Conservation (phyloP, 139 green algal species). For the Asterochloris erici region DNA sequence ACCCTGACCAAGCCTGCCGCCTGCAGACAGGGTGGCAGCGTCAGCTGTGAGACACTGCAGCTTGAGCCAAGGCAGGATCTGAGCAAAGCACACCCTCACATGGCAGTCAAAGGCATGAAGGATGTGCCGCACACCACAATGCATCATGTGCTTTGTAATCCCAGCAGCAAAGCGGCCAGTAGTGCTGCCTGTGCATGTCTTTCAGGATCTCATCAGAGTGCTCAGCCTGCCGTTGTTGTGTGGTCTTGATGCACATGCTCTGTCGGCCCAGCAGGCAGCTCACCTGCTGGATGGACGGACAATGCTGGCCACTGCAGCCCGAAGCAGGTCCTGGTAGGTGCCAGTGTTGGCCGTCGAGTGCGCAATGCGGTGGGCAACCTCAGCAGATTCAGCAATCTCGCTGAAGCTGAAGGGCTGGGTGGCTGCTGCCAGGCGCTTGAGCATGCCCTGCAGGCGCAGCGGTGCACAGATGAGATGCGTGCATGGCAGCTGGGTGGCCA, state of each 20-base stretch:
- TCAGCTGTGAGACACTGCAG: not conserved
- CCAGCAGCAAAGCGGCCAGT: not conserved
- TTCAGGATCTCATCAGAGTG: too few species aligned
- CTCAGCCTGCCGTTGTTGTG: too few species aligned
- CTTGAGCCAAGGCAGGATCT: not conserved
- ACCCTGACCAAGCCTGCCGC: slow-evolving; percentile 7
- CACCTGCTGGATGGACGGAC: slow-evolving; percentile 13
- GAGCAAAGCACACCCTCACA: not conserved
- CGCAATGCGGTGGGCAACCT: not conserved
- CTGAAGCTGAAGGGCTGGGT: slow-evolving; percentile 18
- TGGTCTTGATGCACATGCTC: too few species aligned
- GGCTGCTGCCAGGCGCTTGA: slow-evolving; percentile 8
- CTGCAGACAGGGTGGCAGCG: not conserved
- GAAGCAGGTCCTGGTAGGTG: slow-evolving; percentile 10
- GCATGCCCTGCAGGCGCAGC: slow-evolving; percentile 1
- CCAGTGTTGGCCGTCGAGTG: slow-evolving; percentile 14
- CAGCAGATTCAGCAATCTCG: not conserved
- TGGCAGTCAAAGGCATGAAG: not conserved
- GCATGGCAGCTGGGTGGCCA: not conserved
- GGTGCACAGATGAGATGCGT: not conserved
- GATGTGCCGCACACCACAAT: not conserved
- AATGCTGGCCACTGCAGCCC: slow-evolving; percentile 10
- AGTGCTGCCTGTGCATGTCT: too few species aligned
- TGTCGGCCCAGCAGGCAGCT: too few species aligned
- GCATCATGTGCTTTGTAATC: not conserved